A percentile compares a stretch with the other conserved stretches of the same genome.
Evolutionary conservation across 805 yeast genomes (phyloP).

Genomic region (Pachysolen tannophilus): DNA sequence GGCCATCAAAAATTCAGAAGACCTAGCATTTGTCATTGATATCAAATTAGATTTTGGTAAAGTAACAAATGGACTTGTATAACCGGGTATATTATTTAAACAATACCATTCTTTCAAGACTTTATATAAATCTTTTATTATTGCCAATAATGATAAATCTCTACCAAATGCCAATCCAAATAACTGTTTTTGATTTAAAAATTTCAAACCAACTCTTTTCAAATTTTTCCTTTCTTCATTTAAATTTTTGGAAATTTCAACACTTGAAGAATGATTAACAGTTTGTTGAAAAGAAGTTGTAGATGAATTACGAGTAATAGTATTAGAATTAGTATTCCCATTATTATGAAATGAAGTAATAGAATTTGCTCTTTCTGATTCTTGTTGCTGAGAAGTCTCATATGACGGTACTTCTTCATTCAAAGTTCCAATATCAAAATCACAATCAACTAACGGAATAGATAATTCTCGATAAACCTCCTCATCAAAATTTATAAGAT

Average conservation of each 20-base stretch:
- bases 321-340: background rate
- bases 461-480: too few relatives aligned
- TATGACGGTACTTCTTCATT: conserved; percentile 9
- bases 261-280: background rate
- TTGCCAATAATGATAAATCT: conserved; percentile 51
- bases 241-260: conserved; percentile 3
- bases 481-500: too few relatives aligned
- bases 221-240: conserved; percentile 14
- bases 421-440: too few relatives aligned
- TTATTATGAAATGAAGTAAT: background rate
- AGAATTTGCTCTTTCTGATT: conserved; percentile 3
- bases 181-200: conserved; percentile 71
- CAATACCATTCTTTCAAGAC: conserved; percentile 20
- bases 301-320: conserved; percentile 3
- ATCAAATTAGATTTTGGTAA: background rate
- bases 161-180: conserved; percentile 69
- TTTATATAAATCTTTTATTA: conserved; percentile 18
- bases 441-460: too few relatives aligned
- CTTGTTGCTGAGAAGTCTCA: conserved; percentile 6
- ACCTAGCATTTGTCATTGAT: conserved; percentile 49
- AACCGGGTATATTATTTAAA: conserved; percentile 10
- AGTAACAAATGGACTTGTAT: conserved; percentile 6
- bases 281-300: background rate
- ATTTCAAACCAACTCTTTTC: conserved; percentile 59
- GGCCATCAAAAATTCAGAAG: conserved; percentile 73